Evolutionary conservation across 2,329 filamentous ascomycete species (phyloP).

Genomic region (Diplodia mutila): DNA sequence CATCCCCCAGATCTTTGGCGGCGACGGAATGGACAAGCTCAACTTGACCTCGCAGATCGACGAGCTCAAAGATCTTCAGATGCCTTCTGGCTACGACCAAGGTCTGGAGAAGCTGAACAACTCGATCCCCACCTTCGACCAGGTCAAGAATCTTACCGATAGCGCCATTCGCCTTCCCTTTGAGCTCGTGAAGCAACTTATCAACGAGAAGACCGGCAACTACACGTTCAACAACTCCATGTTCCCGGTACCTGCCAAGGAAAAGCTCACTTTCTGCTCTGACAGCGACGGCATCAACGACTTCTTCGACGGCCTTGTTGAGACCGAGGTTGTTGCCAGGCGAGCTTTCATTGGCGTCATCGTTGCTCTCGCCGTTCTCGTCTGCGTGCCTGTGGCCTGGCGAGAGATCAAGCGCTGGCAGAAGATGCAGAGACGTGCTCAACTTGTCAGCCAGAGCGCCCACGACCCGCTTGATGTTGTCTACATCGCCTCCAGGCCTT

Average conservation of each 20-base stretch:
- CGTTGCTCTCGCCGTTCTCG: slow-evolving; percentile 69
- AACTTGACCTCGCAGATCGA: slow-evolving; percentile 68
- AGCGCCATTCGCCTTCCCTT: slow-evolving; percentile 78
- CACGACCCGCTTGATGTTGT: slow-evolving; percentile 85
- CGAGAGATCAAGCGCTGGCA: slow-evolving; percentile 79
- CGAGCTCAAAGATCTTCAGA: slow-evolving; percentile 69
- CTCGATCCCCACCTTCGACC: slow-evolving; percentile 78
- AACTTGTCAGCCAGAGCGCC: slow-evolving; percentile 65
- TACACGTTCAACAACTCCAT: slow-evolving; percentile 78
- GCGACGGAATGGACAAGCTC: slow-evolving; percentile 56
- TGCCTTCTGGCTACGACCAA: slow-evolving; percentile 69
- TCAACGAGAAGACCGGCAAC: slow-evolving; percentile 71
- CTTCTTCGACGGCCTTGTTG: slow-evolving; percentile 77
- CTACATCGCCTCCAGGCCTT: slow-evolving; percentile 82
- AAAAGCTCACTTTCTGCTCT: slow-evolving; percentile 84
- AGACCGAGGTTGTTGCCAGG: slow-evolving; percentile 68
- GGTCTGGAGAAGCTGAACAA: slow-evolving; percentile 73
- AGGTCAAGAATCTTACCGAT: slow-evolving; percentile 82
- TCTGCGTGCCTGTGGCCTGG: slow-evolving; percentile 77
- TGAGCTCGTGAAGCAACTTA: slow-evolving; percentile 71
- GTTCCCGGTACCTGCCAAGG: slow-evolving; percentile 83
- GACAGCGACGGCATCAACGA: slow-evolving; percentile 78
- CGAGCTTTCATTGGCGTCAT: slow-evolving; percentile 79
- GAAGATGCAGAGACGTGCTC: slow-evolving; percentile 69
- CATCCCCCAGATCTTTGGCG: slow-evolving; percentile 45